Evolutionary conservation across 371 early-diverging fungal genomes (phyloP).

Genomic region (Cokeromyces recurvatus): DNA sequence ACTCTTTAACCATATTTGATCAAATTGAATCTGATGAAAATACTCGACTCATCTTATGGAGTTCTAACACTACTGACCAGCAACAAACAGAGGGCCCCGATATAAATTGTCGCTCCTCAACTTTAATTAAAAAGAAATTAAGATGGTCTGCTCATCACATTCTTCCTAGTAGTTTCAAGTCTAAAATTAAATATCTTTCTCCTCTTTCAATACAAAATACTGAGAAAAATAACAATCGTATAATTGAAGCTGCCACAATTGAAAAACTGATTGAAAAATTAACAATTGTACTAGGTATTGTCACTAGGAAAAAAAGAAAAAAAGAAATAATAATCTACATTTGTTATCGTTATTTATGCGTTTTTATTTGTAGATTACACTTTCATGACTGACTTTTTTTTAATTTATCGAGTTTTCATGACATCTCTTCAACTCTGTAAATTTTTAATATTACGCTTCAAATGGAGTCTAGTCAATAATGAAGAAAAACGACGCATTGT

Average conservation of each 20-base stretch:
- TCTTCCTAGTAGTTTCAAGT: no score
- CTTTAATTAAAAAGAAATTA: constrained; percentile 4
- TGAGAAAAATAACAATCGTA: no score
- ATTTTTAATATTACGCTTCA: constrained; percentile 56
- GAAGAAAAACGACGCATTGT: constrained; percentile 53
- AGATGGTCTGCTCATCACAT: no score
- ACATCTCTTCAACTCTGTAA: constrained; percentile 53
- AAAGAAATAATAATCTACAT: no score
- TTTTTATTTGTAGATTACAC: constrained; percentile 49
- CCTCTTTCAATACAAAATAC: not conserved
- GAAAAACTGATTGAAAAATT: constrained; percentile 62
- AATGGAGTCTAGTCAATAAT: constrained; percentile 55
- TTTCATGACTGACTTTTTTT: constrained; percentile 67
- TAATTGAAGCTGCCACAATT: constrained; percentile 59
- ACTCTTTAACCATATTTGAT: constrained; percentile 49
- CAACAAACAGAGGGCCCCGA: not conserved
- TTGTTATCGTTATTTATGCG: no score
- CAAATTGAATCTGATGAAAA: constrained; percentile 45
- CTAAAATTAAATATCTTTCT: no score
- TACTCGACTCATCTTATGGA: constrained; percentile 53
- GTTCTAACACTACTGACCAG: constrained; percentile 2
- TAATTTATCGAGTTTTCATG: constrained; percentile 64
- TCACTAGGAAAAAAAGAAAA: no score
- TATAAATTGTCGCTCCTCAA: not conserved
- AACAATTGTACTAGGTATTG: constrained; percentile 60